Evolutionary conservation across 768 basidiomycete genomes (phyloP), one percentile per base, ranked within the genome.

Genomic region (Clathrus columnatus): DNA sequence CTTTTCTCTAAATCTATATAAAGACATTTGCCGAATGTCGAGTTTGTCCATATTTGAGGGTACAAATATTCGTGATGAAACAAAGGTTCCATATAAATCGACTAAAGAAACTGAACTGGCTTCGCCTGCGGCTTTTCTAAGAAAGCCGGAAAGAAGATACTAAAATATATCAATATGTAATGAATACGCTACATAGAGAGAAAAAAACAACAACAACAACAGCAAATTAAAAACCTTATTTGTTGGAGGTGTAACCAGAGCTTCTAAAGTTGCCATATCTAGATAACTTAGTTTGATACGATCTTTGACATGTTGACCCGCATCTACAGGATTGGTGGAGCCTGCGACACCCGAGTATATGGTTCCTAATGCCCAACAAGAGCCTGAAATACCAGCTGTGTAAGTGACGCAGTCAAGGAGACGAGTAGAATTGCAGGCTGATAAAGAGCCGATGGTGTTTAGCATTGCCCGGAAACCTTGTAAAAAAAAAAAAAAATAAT

Each of bases 391-490:
- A 7, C 60, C 67, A 17, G 65, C 56, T 7, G 64, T 59, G 61
- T 64, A 67, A 0, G 67, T 61, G 2, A 62, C 56, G n/a, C 60
- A 59, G 47, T 68, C 67, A 21, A 63, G 59, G 0, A 69, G 20
- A 4, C 68, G 67, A 0, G 50, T 47, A 21, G 58, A 54, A 48
- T 68, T 52, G 0, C 64, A 64, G 5, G 54, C 64, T 11, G 57
- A 23, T 7, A 69, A 57, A 4, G 63, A 59, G 4, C 65, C 65
- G 29, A 61, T 51, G 20, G 67, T 68, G 49, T 65, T 65, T 45
- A 64, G 54, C 65, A 68, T 68, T 2, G 68, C 68, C 14, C 65
- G 59, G 54, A 60, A 65, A 1, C 64, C 64, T 59, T 29, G 23
- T 10, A 14, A 7, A 21, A 42, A 55, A 23, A 20, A 27, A 43